These are phyloP conservation scores for Podaxis sp. DNA, from an alignment of 768 basidiomycete genomes.

Conservation along the genomic window DNA sequence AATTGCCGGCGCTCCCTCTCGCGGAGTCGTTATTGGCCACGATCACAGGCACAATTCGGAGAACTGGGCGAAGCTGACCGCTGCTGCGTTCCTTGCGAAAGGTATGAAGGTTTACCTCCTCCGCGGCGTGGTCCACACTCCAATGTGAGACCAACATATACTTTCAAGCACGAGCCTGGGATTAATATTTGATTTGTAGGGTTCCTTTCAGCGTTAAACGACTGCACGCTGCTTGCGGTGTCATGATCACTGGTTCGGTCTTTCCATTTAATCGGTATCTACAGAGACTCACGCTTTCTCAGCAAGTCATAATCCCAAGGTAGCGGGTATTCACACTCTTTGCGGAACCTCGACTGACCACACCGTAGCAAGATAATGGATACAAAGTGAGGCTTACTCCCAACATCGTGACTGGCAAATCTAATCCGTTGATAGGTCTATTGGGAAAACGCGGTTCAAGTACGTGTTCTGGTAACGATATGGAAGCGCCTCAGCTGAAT, in stretches of 20 bases:
- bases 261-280: conserved; percentile 2
- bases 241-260: conserved; percentile 81
- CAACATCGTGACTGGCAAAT: background rate
- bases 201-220: conserved; percentile 75
- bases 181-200: conserved; percentile 29
- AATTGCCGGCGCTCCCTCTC: conserved; percentile 44
- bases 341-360: background rate
- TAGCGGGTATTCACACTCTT: conserved; percentile 17
- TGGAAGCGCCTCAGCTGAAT: background rate
- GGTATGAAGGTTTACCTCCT: conserved; percentile 69
- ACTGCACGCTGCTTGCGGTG: conserved; percentile 69
- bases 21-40: conserved; percentile 80
- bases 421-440: conserved; percentile 52
- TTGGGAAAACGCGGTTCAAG: conserved; percentile 87
- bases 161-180: background rate
- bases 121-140: conserved; percentile 72
- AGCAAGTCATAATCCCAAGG: conserved; percentile 91
- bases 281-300: conserved; percentile 1
- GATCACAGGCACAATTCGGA: conserved; percentile 83
- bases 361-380: conserved; percentile 72
- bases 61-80: conserved; percentile 73
- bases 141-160: conserved; percentile 47
- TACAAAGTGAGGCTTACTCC: conserved; percentile 55
- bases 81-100: conserved; percentile 59
- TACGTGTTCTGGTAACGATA: conserved; percentile 19